These are phyloP conservation scores for Astrocystis sublimbata DNA, from an alignment of 495 filamentous ascomycete species.

Conservation along the genomic window DNA sequence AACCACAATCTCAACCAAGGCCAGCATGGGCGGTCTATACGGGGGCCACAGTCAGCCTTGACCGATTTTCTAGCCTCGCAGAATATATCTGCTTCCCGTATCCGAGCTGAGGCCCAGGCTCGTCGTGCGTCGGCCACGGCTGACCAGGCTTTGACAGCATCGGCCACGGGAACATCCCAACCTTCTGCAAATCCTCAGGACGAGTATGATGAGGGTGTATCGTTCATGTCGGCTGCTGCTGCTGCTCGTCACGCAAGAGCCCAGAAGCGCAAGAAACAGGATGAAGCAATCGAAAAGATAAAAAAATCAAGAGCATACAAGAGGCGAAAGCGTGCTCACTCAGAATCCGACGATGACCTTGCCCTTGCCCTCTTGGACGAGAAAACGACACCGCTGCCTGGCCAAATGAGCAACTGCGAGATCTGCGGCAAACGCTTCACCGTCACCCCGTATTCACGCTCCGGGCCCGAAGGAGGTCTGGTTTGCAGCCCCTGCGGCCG, in stretches of 20 bases:
- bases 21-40: slow-evolving; percentile 9
- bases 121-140: slow-evolving; percentile 51
- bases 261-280: slow-evolving; percentile 58
- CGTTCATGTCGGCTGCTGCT: neutral
- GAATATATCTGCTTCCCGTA: slow-evolving; percentile 84
- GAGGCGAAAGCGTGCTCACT: slow-evolving; percentile 58
- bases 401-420: slow-evolving; percentile 87
- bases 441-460: slow-evolving; percentile 85
- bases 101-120: slow-evolving; percentile 60
- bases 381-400: slow-evolving; percentile 67
- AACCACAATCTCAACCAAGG: neutral
- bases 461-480: slow-evolving; percentile 78
- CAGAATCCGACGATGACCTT: slow-evolving; percentile 52
- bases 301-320: slow-evolving; percentile 79
- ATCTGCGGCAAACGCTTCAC: slow-evolving; percentile 87
- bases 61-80: slow-evolving; percentile 85
- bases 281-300: slow-evolving; percentile 68
- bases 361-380: slow-evolving; percentile 60
- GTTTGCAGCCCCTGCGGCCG: slow-evolving; percentile 87
- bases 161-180: slow-evolving; percentile 14
- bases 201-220: slow-evolving; percentile 24
- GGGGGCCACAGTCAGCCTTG: slow-evolving; percentile 63
- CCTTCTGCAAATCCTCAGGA: slow-evolving; percentile 33
- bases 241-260: slow-evolving; percentile 29
- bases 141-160: slow-evolving; percentile 9